Base-by-base conservation (phyloP, 495 filamentous ascomycete genomes). In the Aspergillus nanangensis region DNA sequence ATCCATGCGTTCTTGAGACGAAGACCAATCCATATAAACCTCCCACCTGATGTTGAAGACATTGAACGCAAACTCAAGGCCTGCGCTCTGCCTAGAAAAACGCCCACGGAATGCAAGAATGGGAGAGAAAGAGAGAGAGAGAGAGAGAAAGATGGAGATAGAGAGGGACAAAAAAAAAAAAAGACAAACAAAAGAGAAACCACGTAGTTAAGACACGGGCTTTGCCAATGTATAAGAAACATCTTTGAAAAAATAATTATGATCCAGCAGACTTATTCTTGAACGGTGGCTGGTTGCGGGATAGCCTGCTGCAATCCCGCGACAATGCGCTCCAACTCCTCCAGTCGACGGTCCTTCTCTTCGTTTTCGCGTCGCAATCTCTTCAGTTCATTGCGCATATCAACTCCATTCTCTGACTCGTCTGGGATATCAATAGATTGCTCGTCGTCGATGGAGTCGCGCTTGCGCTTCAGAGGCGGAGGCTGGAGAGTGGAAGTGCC, bases 321-420 rank as follows among this genome's bases (percentile, higher is more conserved):
- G n/a, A 74, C 71, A 41, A 71, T 65, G 19, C 66, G 59, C 56
- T 74, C 71, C 34, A 74, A 50, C 35, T 74, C 69, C 40, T 69
- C 60, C 29, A 74, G 54, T 8, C 71, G 67, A 7, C 65, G 67
- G 38, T 74, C 71, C 44, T 74, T 74, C 51, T 78, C 71, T 48
- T 77, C 63, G 21, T 77, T 75, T 56, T 85, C 80, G 22, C 58
- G 62, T 38, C 71, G 68, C 35, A 86, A 63, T 41, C 74, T 63
- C 50, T 81, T 81, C 7, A 82, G 56, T 44, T 83, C 80, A n/a
- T 65, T 63, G 15, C 76, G 75, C 15, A 82, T 52, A 51, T 81
- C 77, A 8, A 60, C 60, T 22, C 65, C 70, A 10, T 70, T 66
- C 38, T 68, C 70, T 32, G 69, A 62, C 3, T 63, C 58, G n/a